phyloP scores from a whole-genome alignment of 148 eudicot species.

The Diospyros kaki region DNA sequence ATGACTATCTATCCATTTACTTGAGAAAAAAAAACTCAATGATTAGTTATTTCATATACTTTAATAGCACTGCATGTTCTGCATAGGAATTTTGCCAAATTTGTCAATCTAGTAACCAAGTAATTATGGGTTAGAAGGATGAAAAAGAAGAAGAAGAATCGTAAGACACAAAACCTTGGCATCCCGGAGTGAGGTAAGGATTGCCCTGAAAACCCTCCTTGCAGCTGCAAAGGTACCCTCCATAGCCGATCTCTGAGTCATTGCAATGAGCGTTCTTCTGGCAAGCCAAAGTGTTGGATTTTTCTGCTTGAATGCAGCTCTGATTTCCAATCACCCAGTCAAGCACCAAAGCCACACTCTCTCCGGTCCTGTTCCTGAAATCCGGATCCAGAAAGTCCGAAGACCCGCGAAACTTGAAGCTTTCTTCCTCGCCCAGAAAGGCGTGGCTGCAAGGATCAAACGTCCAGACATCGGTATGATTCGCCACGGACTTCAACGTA shows the following conservation, averaged over 20 bases:
- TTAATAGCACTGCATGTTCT: too few relatives aligned
- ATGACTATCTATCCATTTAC: too few relatives aligned
- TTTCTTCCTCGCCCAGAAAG: slow-evolving; percentile 33
- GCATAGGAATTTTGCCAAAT: not conserved
- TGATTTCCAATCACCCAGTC: slow-evolving; percentile 42
- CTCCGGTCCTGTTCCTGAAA: slow-evolving; percentile 19
- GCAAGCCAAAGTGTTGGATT: slow-evolving; percentile 5
- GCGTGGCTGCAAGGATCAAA: slow-evolving; percentile 43
- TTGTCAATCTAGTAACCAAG: not conserved
- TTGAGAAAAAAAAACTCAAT: too few relatives aligned
- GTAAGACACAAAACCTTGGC: slow-evolving; percentile 38
- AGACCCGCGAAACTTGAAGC: slow-evolving; percentile 28
- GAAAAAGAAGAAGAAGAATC: too few relatives aligned
- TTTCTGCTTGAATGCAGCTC: slow-evolving; percentile 23
- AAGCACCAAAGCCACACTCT: slow-evolving; percentile 29
- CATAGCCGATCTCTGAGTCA: slow-evolving; percentile 12
- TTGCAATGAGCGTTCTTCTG: slow-evolving; percentile 26
- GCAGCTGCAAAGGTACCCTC: slow-evolving; percentile 36
- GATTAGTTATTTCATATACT: too few relatives aligned
- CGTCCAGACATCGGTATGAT: slow-evolving; percentile 14
- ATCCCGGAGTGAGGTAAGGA: too few relatives aligned
- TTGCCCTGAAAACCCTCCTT: slow-evolving; percentile 21
- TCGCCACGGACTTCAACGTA: not conserved
- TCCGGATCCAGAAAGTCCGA: slow-evolving; percentile 34
- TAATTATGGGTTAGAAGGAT: too few relatives aligned